phyloP scores from a whole-genome alignment of 1,139 yeast species.

The Saccharomyces hybrid region DNA sequence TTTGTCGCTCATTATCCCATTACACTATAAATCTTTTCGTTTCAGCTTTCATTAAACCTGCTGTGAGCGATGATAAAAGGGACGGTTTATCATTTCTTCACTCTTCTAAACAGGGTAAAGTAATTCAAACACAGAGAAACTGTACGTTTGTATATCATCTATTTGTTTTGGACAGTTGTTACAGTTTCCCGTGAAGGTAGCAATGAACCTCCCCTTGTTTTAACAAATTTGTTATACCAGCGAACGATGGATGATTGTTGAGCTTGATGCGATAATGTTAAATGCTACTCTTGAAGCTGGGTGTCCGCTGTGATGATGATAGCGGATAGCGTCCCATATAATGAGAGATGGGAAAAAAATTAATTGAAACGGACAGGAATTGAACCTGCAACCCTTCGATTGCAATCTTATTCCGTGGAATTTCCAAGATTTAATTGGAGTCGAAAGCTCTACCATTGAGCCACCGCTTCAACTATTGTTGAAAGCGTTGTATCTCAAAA shows the following conservation, averaged over 20 bases:
- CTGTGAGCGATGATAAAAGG: no score
- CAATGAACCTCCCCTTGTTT: no score
- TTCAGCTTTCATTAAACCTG: no score
- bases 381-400: conserved; percentile 72
- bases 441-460: conserved; percentile 92
- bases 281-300: not conserved
- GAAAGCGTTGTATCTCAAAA: not conserved
- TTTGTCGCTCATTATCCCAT: no score
- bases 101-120: no score
- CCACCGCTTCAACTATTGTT: conserved; percentile 57
- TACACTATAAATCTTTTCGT: no score
- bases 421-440: conserved; percentile 47
- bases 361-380: conserved; percentile 64
- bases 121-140: no score
- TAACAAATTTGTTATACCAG: no score
- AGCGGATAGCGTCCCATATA: not conserved
- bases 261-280: not conserved
- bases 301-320: not conserved
- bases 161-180: no score
- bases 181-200: no score
- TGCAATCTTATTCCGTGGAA: conserved; percentile 32
- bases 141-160: no score
- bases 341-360: conserved; percentile 14
- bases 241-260: not conserved
- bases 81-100: no score